A percentile compares a stretch with the other conserved stretches of the same genome.
These are phyloP conservation scores for Candida palmyrensis DNA, from an alignment of 805 yeast genomes.

Conservation along the genomic window DNA sequence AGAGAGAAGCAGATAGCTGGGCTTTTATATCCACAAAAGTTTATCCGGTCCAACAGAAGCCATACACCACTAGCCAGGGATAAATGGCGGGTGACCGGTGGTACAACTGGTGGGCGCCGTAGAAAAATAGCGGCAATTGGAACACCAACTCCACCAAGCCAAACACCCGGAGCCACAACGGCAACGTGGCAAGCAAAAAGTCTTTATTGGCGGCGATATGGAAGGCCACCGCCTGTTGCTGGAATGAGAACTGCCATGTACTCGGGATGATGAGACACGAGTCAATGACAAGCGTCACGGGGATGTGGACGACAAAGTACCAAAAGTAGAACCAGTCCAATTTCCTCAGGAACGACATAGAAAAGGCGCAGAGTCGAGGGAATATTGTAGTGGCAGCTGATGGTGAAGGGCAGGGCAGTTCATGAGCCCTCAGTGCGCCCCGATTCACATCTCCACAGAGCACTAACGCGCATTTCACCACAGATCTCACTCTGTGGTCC, in stretches of 20 bases:
- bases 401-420: too few relatives aligned
- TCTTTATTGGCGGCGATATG: slow-evolving; percentile 70
- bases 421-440: too few relatives aligned
- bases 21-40: too few relatives aligned
- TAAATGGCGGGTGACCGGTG: slow-evolving; percentile 11
- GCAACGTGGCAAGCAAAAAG: slow-evolving; percentile 53
- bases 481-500: too few relatives aligned
- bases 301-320: slow-evolving; percentile 62
- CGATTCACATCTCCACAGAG: too few relatives aligned
- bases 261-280: slow-evolving; percentile 64
- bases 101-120: slow-evolving; percentile 28
- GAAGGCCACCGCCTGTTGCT: slow-evolving; percentile 45
- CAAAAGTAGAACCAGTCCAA: slow-evolving; percentile 42
- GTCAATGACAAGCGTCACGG: slow-evolving; percentile 73
- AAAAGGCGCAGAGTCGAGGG: too few relatives aligned
- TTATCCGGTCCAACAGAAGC: too few relatives aligned
- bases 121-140: slow-evolving; percentile 76
- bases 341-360: slow-evolving; percentile 6
- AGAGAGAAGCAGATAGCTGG: too few relatives aligned
- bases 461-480: too few relatives aligned
- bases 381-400: too few relatives aligned
- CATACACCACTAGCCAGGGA: slow-evolving; percentile 55
- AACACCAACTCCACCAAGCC: slow-evolving; percentile 67
- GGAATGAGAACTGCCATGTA: slow-evolving; percentile 41
- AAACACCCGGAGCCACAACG: slow-evolving; percentile 70